Conservation (phyloP, 2,329 filamentous ascomycete species). For the Didymella pomorum region DNA sequence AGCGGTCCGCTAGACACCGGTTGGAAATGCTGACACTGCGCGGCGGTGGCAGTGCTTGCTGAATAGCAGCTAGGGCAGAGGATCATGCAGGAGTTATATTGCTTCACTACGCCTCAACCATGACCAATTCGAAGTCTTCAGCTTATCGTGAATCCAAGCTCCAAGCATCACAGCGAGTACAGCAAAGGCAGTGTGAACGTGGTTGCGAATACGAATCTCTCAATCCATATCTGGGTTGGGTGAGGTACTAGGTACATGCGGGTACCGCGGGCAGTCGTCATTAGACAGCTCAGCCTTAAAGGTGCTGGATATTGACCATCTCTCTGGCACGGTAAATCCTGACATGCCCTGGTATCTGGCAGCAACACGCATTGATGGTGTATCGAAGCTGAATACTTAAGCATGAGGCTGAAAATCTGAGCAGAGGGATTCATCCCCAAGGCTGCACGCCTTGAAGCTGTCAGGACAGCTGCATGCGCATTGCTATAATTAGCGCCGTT, state of each 20-base stretch:
- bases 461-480: conserved; percentile 7
- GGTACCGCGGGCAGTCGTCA: conserved; percentile 7
- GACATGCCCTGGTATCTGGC: not conserved
- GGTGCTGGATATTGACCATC: not conserved
- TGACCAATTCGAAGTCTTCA: conserved; percentile 1
- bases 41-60: conserved; percentile 45
- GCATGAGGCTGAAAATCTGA: conserved; percentile 1
- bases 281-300: conserved; percentile 17
- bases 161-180: not conserved
- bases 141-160: not conserved
- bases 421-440: not conserved
- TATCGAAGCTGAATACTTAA: not conserved
- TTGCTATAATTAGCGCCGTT: conserved; percentile 15
- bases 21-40: conserved; percentile 36
- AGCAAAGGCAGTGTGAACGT: not conserved
- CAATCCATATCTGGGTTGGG: not conserved
- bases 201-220: conserved; percentile 2
- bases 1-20: conserved; percentile 30
- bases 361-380: not conserved
- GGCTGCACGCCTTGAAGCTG: conserved; percentile 1
- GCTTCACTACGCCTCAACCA: conserved; percentile 15
- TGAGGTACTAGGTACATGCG: not conserved
- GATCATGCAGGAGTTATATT: conserved; percentile 20
- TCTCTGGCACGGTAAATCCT: not conserved
- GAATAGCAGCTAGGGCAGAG: conserved; percentile 10